Evolutionary conservation across 768 basidiomycete genomes (phyloP).

Genomic region (Tremella mesenterica): DNA sequence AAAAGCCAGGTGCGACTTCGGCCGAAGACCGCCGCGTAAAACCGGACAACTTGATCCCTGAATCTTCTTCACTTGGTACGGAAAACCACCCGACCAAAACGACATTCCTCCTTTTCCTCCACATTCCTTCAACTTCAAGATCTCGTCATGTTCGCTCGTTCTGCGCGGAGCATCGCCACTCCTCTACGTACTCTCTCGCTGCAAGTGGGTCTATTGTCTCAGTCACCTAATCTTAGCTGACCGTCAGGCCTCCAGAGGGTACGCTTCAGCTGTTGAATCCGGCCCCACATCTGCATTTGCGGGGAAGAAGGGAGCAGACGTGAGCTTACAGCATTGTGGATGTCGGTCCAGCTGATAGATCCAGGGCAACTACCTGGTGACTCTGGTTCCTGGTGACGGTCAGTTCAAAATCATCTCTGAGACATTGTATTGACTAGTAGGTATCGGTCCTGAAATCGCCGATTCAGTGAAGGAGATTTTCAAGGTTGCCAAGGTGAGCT

Average conservation of each 20-base stretch:
- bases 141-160: too few relatives aligned
- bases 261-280: slow-evolving; percentile 42
- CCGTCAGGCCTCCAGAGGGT: slow-evolving; percentile 35
- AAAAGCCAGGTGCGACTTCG: too few relatives aligned
- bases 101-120: too few relatives aligned
- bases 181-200: too few relatives aligned
- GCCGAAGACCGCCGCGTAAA: too few relatives aligned
- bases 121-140: too few relatives aligned
- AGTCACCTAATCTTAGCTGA: too few relatives aligned
- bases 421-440: slow-evolving; percentile 46
- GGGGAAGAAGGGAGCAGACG: slow-evolving; percentile 78
- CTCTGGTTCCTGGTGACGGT: slow-evolving; percentile 96
- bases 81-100: too few relatives aligned
- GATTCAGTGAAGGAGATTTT: slow-evolving; percentile 93
- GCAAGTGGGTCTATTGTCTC: too few relatives aligned
- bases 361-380: slow-evolving; percentile 93
- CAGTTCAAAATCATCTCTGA: slow-evolving; percentile 28
- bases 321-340: slow-evolving; percentile 46
- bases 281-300: slow-evolving; percentile 79
- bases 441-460: slow-evolving; percentile 98
- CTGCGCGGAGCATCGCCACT: too few relatives aligned
- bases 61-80: too few relatives aligned
- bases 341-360: neutral
- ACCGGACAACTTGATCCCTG: too few relatives aligned
- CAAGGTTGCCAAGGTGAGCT: slow-evolving; percentile 61